Conservation (phyloP, 176 grass and related monocot species). For the Areca catechu region DNA sequence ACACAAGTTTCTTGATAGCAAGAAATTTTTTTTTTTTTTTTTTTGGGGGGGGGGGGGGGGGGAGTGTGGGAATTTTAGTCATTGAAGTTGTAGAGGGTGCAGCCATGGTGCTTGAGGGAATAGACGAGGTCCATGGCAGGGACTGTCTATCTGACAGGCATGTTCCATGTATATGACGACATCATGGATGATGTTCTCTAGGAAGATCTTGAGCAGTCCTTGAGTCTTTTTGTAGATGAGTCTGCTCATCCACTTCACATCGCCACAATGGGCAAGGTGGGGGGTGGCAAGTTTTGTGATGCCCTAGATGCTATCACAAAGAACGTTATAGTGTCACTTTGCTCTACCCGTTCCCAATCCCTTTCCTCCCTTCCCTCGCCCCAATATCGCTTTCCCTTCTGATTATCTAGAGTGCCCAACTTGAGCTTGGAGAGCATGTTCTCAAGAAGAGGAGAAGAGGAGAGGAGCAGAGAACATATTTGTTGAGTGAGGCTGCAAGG, state of each 20-base stretch:
- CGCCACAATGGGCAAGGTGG: slow-evolving; percentile 30
- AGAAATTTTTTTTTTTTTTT: too few relatives aligned
- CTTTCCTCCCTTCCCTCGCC: slow-evolving; percentile 48
- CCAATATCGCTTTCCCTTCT: too few relatives aligned
- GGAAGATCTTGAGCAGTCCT: slow-evolving; percentile 68
- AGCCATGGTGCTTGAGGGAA: slow-evolving; percentile 55
- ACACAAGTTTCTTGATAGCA: too few relatives aligned
- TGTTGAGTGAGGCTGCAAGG: too few relatives aligned
- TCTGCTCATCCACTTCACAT: slow-evolving; percentile 48
- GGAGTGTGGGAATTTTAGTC: not conserved
- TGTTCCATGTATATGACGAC: slow-evolving; percentile 63
- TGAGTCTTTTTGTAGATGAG: slow-evolving; percentile 57
- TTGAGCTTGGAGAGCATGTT: too few relatives aligned
- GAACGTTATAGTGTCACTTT: slow-evolving; percentile 56
- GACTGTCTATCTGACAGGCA: slow-evolving; percentile 53
- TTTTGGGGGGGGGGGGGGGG: too few relatives aligned
- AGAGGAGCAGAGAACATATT: too few relatives aligned
- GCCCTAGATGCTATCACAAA: slow-evolving; percentile 54
- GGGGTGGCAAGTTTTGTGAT: slow-evolving; percentile 56
- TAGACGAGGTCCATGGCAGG: slow-evolving; percentile 68
- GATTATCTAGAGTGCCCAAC: too few relatives aligned
- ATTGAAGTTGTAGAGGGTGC: slow-evolving; percentile 53
- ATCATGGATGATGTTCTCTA: slow-evolving; percentile 64
- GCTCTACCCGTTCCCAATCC: slow-evolving; percentile 46
- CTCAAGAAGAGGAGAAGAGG: too few relatives aligned